phyloP scores from a whole-genome alignment of 148 eudicot species.

The Vaccinium vitisidaea region DNA sequence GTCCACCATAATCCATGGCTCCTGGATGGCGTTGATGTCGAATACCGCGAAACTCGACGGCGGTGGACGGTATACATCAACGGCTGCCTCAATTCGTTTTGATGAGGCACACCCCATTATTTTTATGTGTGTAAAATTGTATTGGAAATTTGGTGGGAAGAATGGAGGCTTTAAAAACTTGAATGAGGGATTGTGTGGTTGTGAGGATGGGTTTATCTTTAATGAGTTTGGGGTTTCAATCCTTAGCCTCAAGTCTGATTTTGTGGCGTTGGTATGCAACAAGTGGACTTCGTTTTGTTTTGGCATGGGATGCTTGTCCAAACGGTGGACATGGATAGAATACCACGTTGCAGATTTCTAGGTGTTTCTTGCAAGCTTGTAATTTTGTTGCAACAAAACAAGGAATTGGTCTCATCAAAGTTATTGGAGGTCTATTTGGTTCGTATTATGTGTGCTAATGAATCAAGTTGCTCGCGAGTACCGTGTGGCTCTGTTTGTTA shows the following conservation, averaged over 20 bases:
- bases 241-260: constrained; percentile 2
- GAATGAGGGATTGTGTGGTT: constrained; percentile 11
- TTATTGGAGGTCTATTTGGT: too few relatives aligned
- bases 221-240: neutral
- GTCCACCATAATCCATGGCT: constrained; percentile 75
- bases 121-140: neutral
- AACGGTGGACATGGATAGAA: neutral
- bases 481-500: too few relatives aligned
- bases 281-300: neutral
- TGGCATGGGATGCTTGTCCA: neutral
- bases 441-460: too few relatives aligned
- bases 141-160: neutral
- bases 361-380: too few relatives aligned
- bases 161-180: neutral
- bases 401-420: too few relatives aligned
- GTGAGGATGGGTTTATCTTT: constrained; percentile 4
- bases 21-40: constrained; percentile 71
- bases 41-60: constrained; percentile 70
- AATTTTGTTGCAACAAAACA: too few relatives aligned
- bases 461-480: too few relatives aligned
- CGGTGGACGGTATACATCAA: constrained; percentile 64
- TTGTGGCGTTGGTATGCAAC: constrained; percentile 18
- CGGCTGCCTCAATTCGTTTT: constrained; percentile 50
- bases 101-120: constrained; percentile 85
- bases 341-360: too few relatives aligned